Evolutionary conservation across 2,329 filamentous ascomycete genomes (phyloP).

Genomic region (Rhexocercosporidium sp.): DNA sequence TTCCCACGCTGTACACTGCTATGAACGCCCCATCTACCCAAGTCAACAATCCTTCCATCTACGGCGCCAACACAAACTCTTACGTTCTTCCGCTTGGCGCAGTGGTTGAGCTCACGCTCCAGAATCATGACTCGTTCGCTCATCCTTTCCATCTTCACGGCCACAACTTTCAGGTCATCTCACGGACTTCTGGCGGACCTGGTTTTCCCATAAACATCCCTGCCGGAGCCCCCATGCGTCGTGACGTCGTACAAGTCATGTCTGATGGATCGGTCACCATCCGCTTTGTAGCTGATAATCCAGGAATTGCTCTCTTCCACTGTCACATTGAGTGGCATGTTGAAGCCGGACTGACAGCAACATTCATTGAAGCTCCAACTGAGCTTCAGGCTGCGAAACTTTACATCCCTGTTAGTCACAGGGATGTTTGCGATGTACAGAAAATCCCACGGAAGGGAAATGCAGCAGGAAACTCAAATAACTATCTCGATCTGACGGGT

Average conservation of each 20-base stretch:
- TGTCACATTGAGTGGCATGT: slow-evolving; percentile 67
- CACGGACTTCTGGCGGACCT: slow-evolving; percentile 5
- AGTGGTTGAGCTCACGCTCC: slow-evolving; percentile 51
- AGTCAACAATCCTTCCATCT: slow-evolving; percentile 58
- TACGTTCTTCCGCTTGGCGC: slow-evolving; percentile 68
- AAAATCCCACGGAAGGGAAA: slow-evolving; percentile 20
- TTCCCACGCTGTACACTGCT: slow-evolving; percentile 76
- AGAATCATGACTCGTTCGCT: slow-evolving; percentile 21
- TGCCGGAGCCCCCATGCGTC: slow-evolving; percentile 58
- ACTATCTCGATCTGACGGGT: slow-evolving; percentile 21
- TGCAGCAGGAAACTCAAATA: slow-evolving; percentile 22
- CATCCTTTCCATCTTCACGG: slow-evolving; percentile 30
- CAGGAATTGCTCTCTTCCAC: slow-evolving; percentile 71
- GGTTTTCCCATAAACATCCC: slow-evolving; percentile 16
- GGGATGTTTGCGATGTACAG: slow-evolving; percentile 11
- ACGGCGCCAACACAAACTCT: slow-evolving; percentile 63
- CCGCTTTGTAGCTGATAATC: slow-evolving; percentile 67
- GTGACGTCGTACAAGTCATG: slow-evolving; percentile 65
- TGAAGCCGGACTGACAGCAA: slow-evolving; percentile 46
- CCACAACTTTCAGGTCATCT: slow-evolving; percentile 26
- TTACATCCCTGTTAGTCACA: slow-evolving; percentile 20
- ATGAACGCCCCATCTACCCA: slow-evolving; percentile 56
- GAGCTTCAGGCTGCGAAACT: slow-evolving; percentile 13
- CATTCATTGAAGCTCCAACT: slow-evolving; percentile 27
- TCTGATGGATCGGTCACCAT: slow-evolving; percentile 70